phyloP scores from a whole-genome alignment of 2,329 filamentous ascomycete species.

The Pseudopithomyces maydicus region DNA sequence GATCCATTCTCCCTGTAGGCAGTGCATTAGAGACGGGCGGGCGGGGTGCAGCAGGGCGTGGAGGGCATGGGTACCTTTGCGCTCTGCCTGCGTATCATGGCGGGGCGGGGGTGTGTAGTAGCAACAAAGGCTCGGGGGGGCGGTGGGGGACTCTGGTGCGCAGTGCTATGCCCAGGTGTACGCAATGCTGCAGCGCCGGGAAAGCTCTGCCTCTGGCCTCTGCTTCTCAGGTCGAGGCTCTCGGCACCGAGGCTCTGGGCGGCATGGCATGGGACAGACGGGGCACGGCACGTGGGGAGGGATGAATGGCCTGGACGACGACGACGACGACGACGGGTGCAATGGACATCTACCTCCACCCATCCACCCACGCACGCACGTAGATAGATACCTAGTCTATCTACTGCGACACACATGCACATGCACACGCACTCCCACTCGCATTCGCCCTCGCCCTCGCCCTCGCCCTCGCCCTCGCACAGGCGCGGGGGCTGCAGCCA shows the following conservation, averaged over 20 bases:
- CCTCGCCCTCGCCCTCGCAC: background rate
- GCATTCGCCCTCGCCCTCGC: too few relatives aligned
- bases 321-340: too few relatives aligned
- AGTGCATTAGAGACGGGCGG: constrained; percentile 3
- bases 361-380: too few relatives aligned
- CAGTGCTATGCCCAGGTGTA: too few relatives aligned
- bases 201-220: too few relatives aligned
- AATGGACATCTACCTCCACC: too few relatives aligned
- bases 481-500: background rate
- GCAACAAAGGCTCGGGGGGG: background rate
- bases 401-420: too few relatives aligned
- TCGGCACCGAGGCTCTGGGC: too few relatives aligned
- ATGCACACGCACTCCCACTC: too few relatives aligned
- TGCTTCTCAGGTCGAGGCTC: background rate
- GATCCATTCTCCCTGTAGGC: constrained; percentile 46
- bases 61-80: constrained; percentile 31
- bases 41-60: background rate
- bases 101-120: constrained; percentile 2
- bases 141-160: background rate
- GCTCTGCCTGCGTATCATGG: constrained; percentile 44
- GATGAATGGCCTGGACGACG: constrained; percentile 1
- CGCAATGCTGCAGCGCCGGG: too few relatives aligned
- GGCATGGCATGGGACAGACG: too few relatives aligned
- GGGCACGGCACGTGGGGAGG: constrained; percentile 4
- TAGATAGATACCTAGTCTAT: too few relatives aligned